Evolutionary conservation across 495 filamentous ascomycete species (phyloP).

Genomic region (Trichocladium uniseriatum): DNA sequence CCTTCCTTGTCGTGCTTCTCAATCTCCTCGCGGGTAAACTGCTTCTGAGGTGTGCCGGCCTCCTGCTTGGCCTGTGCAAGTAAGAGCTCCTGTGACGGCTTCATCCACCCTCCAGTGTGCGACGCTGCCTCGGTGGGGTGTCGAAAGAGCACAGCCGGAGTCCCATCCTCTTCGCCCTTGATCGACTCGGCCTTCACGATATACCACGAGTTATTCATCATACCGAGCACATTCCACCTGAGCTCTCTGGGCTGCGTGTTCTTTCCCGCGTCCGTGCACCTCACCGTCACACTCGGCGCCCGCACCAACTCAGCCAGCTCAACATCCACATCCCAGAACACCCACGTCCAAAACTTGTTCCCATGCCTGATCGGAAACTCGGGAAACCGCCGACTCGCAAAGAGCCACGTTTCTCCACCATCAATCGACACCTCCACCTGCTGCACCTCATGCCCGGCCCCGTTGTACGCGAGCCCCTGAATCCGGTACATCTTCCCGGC

Average conservation of each 20-base stretch:
- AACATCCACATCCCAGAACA: conserved; percentile 11
- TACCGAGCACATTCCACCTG: conserved; percentile 9
- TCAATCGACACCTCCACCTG: conserved; percentile 11
- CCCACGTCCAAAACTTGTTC: conserved; percentile 13
- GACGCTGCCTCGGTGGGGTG: conserved; percentile 11
- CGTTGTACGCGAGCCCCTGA: conserved; percentile 8
- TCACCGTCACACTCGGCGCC: conserved; percentile 3
- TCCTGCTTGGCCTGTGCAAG: conserved; percentile 5
- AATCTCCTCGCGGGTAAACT: conserved; percentile 32
- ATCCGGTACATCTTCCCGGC: not conserved
- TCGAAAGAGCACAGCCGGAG: not conserved
- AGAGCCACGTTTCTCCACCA: conserved; percentile 1
- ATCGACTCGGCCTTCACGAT: conserved; percentile 6
- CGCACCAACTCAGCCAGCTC: conserved; percentile 4
- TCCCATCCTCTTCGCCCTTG: not conserved
- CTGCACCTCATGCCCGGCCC: conserved; percentile 10
- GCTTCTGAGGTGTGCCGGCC: conserved; percentile 2
- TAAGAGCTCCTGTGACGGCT: conserved; percentile 7
- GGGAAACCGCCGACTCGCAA: conserved; percentile 2
- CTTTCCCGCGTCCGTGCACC: conserved; percentile 5
- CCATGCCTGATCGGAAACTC: conserved; percentile 9
- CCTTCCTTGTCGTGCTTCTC: conserved; percentile 56
- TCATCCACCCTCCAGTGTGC: conserved; percentile 9
- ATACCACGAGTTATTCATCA: conserved; percentile 16
- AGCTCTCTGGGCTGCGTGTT: conserved; percentile 5